These are phyloP conservation scores for Hyaloscypha variabilis DNA, from an alignment of 495 filamentous ascomycete species.

Conservation along the genomic window DNA sequence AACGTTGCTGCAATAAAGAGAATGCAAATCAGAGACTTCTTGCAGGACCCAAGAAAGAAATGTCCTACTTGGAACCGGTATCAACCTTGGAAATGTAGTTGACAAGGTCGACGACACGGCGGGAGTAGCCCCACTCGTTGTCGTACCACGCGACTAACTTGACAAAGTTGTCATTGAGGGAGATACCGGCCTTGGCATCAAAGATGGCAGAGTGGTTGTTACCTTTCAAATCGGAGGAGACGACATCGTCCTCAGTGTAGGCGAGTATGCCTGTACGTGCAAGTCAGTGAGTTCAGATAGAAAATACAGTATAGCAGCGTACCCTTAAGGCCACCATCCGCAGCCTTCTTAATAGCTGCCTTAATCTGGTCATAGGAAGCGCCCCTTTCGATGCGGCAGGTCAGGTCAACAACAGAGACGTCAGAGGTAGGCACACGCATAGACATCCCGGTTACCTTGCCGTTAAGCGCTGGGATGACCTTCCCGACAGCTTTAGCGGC, in stretches of 20 bases:
- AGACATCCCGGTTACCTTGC: constrained; percentile 99
- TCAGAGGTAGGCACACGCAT: constrained; percentile 99
- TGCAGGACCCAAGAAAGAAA: constrained; percentile 8
- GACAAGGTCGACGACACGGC: constrained; percentile 96
- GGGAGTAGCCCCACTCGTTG: constrained; percentile 84
- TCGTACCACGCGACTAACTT: constrained; percentile 87
- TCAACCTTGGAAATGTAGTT: constrained; percentile 92
- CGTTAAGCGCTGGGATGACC: constrained; percentile 95
- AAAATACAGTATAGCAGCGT: constrained; percentile 34
- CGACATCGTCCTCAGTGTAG: constrained; percentile 97
- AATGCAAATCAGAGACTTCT: constrained; percentile 22
- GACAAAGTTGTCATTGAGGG: constrained; percentile 96
- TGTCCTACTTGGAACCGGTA: constrained; percentile 22
- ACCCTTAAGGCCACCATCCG: constrained; percentile 86
- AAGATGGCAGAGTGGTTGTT: constrained; percentile 94
- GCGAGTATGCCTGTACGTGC: constrained; percentile 74
- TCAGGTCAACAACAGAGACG: constrained; percentile 98
- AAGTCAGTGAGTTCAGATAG: constrained; percentile 1
- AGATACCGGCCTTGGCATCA: constrained; percentile 99
- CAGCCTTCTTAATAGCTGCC: constrained; percentile 83
- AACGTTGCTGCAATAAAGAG: constrained; percentile 29
- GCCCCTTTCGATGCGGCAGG: constrained; percentile 86
- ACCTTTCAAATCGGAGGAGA: constrained; percentile 92
- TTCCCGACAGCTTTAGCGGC: constrained; percentile 99
- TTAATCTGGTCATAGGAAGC: constrained; percentile 95